Evolutionary conservation across 1,139 yeast genomes (phyloP), one percentile per base, ranked within the genome.

Genomic region (Scheffersomyces stambukii): DNA sequence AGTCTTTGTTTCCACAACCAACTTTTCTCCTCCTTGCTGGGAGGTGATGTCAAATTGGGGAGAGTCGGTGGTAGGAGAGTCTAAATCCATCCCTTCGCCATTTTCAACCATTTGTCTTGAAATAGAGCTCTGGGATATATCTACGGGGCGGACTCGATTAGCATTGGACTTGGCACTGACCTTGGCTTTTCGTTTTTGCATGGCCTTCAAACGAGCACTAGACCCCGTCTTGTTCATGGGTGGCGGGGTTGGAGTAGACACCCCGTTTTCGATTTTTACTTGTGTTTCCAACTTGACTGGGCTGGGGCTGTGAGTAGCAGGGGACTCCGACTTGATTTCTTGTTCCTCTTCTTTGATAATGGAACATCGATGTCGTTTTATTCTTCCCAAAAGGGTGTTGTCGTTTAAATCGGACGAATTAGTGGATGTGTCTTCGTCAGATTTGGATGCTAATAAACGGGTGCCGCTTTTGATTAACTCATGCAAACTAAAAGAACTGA

Each of bases 151-250:
- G 4, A 57, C 48, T 36, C 72, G 79, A 33, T 59, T 62, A 6
- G 75, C 58, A 13, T 70, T 70, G 8, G 76, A 62, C 46, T 80
- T 81, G 8, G 91, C 91, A 40, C 77, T 82, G 33, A 76, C 81
- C 50, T 86, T 88, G 2, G 96, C 95, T 48, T 82, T 78, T 46
- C 98, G 73, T 48, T 85, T 84, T 21, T 95, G 96, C 83, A 91
- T 80, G 3, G 96, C 96, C 40, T 88, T 75, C 60, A 88, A 70
- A 51, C 97, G 70, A 1, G 98, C 96, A 35, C 84, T 81, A 24
- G 70, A 61, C 10, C 62, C 67, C 5, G 59, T 52, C 23, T 58
- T n/a, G n/a, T n/a, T 51, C 14, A 46, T 30, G 11, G 42, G 42
- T 13, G 41, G 40, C 12, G 37, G 26, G 3, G 41, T 24, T 3